A percentile compares a stretch with the other conserved stretches of the same genome.
These are phyloP conservation scores for Mallotus nudiflorus DNA, from an alignment of 345 rosid species.

Conservation along the genomic window DNA sequence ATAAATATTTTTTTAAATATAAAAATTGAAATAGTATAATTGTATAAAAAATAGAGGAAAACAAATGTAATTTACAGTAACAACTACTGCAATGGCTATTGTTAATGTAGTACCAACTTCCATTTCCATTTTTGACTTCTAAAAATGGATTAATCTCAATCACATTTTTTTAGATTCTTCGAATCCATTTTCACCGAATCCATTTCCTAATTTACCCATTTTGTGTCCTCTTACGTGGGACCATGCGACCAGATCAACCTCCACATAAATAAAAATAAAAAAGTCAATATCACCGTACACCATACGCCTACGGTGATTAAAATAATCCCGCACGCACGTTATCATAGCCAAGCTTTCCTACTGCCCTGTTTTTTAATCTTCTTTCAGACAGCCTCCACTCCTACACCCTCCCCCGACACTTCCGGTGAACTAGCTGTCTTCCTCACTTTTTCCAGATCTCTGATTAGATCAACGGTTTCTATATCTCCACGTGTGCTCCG, in stretches of 20 bases:
- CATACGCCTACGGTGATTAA: conserved; percentile 27
- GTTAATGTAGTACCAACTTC: too few relatives aligned
- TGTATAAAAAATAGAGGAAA: too few relatives aligned
- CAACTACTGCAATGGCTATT: too few relatives aligned
- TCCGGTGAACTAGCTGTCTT: conserved; percentile 24
- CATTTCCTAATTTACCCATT: background rate
- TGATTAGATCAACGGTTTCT: conserved; percentile 8
- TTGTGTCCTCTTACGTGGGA: background rate
- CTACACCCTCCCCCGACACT: conserved; percentile 8
- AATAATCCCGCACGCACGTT: conserved; percentile 9
- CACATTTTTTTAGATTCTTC: too few relatives aligned
- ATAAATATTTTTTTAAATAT: too few relatives aligned
- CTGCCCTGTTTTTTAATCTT: background rate
- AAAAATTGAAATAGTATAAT: too few relatives aligned
- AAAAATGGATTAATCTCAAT: too few relatives aligned
- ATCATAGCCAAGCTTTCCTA: background rate
- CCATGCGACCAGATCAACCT: background rate
- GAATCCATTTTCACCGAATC: too few relatives aligned
- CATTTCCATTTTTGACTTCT: too few relatives aligned
- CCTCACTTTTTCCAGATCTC: conserved; percentile 15
- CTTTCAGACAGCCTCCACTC: conserved; percentile 25
- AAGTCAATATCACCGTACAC: conserved; percentile 26
- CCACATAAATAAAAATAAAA: background rate
- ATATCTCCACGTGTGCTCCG: conserved; percentile 20
- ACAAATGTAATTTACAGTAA: too few relatives aligned